phyloP scores from a whole-genome alignment of 441 rosid genomes.

The Croton setiger region DNA sequence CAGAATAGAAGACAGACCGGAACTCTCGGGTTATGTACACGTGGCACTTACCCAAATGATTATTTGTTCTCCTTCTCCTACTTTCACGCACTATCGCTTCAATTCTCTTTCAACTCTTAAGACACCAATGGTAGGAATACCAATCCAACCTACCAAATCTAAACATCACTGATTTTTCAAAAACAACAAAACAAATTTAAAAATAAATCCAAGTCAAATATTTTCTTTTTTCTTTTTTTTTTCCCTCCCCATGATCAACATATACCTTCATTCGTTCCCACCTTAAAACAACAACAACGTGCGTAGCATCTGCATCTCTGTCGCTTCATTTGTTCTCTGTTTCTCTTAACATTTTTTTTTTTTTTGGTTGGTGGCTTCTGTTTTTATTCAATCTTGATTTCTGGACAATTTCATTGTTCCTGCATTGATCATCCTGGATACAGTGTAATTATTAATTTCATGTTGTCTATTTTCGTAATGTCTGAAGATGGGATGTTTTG shows the following conservation, averaged over 20 bases:
- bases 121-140: slow-evolving; percentile 26
- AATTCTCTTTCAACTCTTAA: not conserved
- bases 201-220: not conserved
- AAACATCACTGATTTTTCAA: not conserved
- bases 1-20: slow-evolving; percentile 23
- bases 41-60: slow-evolving; percentile 29
- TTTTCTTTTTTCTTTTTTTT: not conserved
- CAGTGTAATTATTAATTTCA: no score
- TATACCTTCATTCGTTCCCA: not conserved
- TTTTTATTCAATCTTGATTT: not conserved
- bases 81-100: slow-evolving; percentile 21
- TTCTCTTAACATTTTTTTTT: slow-evolving; percentile 1
- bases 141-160: slow-evolving; percentile 21
- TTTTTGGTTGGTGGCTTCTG: not conserved
- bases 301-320: slow-evolving; percentile 7
- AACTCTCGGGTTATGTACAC: slow-evolving; percentile 27
- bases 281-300: slow-evolving; percentile 7
- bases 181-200: not conserved
- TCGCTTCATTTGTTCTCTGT: not conserved
- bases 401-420: not conserved
- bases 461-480: no score
- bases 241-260: not conserved
- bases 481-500: not conserved
- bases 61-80: slow-evolving; percentile 16
- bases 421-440: not conserved